Conservation (phyloP, 208 protist genomes). For the Leishmania tropica region DNA sequence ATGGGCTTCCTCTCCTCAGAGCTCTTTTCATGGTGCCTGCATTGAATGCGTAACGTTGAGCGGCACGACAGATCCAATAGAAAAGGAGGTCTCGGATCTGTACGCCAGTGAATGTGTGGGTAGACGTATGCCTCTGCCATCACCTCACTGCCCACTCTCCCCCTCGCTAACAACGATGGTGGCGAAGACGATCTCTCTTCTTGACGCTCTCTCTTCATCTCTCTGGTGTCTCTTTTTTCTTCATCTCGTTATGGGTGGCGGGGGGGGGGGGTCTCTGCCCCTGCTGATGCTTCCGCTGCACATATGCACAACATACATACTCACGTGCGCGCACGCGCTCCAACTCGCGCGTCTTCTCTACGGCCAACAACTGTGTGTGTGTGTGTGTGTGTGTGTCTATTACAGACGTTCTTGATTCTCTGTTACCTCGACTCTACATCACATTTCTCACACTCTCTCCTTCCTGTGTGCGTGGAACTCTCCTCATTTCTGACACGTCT, state of each 20-base stretch:
- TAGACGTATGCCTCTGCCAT: no score
- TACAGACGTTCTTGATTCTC: not conserved
- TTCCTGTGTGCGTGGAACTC: not conserved
- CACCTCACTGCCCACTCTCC: not conserved
- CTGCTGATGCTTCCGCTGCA: not conserved
- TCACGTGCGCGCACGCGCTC: not conserved
- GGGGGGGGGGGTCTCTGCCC: not conserved
- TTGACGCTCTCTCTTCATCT: not conserved
- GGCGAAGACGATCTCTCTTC: not conserved
- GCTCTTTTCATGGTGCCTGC: not conserved
- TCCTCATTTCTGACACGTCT: not conserved
- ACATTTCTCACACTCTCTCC: not conserved
- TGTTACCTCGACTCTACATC: not conserved
- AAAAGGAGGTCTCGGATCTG: no score
- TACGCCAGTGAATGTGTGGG: no score
- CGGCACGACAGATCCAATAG: no score
- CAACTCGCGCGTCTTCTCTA: not conserved
- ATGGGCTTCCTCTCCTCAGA: not conserved
- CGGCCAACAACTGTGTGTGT: not conserved
- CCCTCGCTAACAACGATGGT: not conserved
- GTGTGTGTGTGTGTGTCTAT: not conserved
- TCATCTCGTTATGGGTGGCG: not conserved
- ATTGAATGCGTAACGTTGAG: no score
- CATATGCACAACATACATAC: not conserved
- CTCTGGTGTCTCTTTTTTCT: not conserved